These are phyloP conservation scores for grape (Vitis vinifera) DNA, from an alignment of 164 flowering plant genomes.

Conservation along the genomic window ASM3070453v1 NC_081814.1:27352001-27352500, in stretches of 20 bases:
- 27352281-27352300: conserved; percentile 25
- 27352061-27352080: conserved; percentile 83
- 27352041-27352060: conserved; percentile 79
- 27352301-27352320: conserved; percentile 33
- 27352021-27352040: conserved; percentile 25
- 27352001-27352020: conserved; percentile 56
- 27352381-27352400: conserved; percentile 67
- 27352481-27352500: conserved; percentile 54
- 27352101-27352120: conserved; percentile 76
- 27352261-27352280: conserved; percentile 5
- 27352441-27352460: conserved; percentile 58
- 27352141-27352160: conserved; percentile 24
- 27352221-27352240: conserved; percentile 22
- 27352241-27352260: neutral
- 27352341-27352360: conserved; percentile 30
- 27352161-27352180: conserved; percentile 33
- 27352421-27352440: conserved; percentile 22
- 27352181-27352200: conserved; percentile 61
- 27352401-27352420: conserved; percentile 57
- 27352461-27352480: conserved; percentile 75
- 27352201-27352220: conserved; percentile 69
- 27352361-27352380: conserved; percentile 40
- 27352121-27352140: conserved; percentile 40
- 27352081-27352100: conserved; percentile 80
- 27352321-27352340: conserved; percentile 20